phyloP scores from a whole-genome alignment of 2,329 filamentous ascomycete species.

The Dactylella cylindrospora region DNA sequence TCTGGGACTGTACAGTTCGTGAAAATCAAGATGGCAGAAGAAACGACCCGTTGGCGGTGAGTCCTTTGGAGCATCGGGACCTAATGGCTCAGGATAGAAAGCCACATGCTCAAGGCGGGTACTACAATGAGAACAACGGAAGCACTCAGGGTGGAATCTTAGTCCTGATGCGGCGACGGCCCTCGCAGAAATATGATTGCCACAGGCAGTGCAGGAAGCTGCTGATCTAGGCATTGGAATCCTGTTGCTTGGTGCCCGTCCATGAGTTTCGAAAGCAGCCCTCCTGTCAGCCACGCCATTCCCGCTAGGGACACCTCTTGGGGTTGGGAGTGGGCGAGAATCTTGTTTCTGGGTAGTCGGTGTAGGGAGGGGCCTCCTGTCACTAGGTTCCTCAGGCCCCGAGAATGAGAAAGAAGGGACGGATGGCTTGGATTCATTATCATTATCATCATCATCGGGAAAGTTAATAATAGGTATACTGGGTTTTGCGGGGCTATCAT shows the following conservation, averaged over 20 bases:
- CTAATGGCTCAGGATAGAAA: constrained; percentile 81
- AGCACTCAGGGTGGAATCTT: constrained; percentile 91
- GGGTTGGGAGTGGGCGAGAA: constrained; percentile 26
- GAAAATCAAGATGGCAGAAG: constrained; percentile 98
- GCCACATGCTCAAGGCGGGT: constrained; percentile 91
- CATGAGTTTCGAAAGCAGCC: constrained; percentile 39
- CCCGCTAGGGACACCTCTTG: constrained; percentile 26
- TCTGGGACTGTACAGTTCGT: constrained; percentile 86
- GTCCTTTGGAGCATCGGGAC: constrained; percentile 18
- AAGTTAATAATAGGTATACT: constrained; percentile 43
- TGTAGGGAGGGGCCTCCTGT: constrained; percentile 28
- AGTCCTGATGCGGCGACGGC: constrained; percentile 80
- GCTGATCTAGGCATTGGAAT: constrained; percentile 51
- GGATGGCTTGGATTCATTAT: constrained; percentile 33
- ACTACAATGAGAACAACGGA: constrained; percentile 82
- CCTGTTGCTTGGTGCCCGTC: constrained; percentile 10
- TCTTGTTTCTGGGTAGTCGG: constrained; percentile 29
- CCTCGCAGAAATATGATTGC: constrained; percentile 80
- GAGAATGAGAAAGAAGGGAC: constrained; percentile 45
- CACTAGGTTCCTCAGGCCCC: constrained; percentile 21
- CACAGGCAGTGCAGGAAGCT: constrained; percentile 80
- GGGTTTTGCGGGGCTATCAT: constrained; percentile 36
- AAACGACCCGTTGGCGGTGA: constrained; percentile 70
- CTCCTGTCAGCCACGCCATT: constrained; percentile 33
- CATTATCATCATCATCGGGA: constrained; percentile 29